Percentiles rank a stretch among this genome's conserved stretches.
These are phyloP conservation scores for Hibiscus mutabilis DNA, from an alignment of 345 rosid genomes.

Conservation along the genomic window DNA sequence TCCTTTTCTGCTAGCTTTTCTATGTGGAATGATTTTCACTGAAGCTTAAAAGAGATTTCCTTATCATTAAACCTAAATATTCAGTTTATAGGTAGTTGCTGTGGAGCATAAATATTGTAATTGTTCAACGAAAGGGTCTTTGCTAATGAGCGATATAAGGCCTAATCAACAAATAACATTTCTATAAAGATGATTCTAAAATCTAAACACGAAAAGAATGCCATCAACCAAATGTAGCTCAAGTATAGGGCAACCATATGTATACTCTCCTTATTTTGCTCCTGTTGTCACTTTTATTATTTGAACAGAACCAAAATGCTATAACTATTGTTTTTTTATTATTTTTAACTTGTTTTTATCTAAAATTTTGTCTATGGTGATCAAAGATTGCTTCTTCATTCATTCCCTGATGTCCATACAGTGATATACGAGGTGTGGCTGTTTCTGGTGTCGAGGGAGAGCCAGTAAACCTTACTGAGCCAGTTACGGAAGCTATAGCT, in stretches of 20 bases:
- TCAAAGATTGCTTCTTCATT: not conserved
- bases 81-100: too few species aligned
- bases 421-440: slow-evolving; percentile 95
- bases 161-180: not conserved
- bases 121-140: too few species aligned
- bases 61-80: too few species aligned
- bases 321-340: not conserved
- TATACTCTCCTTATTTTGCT: too few species aligned
- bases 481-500: slow-evolving; percentile 88
- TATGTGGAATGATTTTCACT: too few species aligned
- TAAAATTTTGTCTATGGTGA: not conserved
- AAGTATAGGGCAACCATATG: too few species aligned
- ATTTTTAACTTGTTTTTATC: not conserved
- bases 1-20: too few species aligned
- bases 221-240: not conserved
- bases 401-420: slow-evolving; percentile 15
- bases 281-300: not conserved
- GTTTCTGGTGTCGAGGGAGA: slow-evolving; percentile 94
- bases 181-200: not conserved
- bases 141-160: not conserved
- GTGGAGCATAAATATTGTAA: too few species aligned
- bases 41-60: too few species aligned
- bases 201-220: not conserved
- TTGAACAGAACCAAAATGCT: not conserved
- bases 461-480: slow-evolving; percentile 71